phyloP scores from a whole-genome alignment of 768 basidiomycete genomes.

The Leccinum uliginosum region DNA sequence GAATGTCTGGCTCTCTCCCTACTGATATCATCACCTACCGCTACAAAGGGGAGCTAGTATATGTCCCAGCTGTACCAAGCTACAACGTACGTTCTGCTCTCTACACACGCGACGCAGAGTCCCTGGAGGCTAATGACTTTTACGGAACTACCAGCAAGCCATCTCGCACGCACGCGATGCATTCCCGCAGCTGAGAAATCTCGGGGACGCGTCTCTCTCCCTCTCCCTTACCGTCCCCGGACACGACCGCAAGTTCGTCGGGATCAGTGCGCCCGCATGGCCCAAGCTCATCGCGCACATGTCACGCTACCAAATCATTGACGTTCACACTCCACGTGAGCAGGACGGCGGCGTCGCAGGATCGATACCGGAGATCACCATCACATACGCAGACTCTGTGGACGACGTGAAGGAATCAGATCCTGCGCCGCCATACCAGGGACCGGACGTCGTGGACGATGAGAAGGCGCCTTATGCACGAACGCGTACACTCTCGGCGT shows the following conservation, averaged over 20 bases:
- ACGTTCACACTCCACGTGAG: slow-evolving; percentile 30
- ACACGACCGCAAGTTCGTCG: slow-evolving; percentile 34
- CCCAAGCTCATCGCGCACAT: slow-evolving; percentile 36
- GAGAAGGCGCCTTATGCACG: slow-evolving; percentile 11
- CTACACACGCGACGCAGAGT: neutral
- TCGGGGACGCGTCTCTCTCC: slow-evolving; percentile 39
- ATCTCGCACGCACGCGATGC: slow-evolving; percentile 47
- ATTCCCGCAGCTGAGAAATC: slow-evolving; percentile 37
- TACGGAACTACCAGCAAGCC: slow-evolving; percentile 39
- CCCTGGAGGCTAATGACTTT: neutral
- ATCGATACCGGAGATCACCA: slow-evolving; percentile 29
- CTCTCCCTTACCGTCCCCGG: slow-evolving; percentile 39
- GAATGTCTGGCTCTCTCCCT: neutral
- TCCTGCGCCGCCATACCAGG: slow-evolving; percentile 39
- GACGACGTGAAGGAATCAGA: slow-evolving; percentile 10
- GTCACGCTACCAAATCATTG: slow-evolving; percentile 44
- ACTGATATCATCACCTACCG: slow-evolving; percentile 50
- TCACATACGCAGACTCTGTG: slow-evolving; percentile 19
- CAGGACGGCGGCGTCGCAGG: neutral
- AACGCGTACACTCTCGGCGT: neutral
- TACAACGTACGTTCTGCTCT: slow-evolving; percentile 37
- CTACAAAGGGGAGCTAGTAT: slow-evolving; percentile 40
- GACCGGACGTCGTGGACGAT: neutral
- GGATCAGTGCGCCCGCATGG: slow-evolving; percentile 54
- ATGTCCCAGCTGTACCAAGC: slow-evolving; percentile 41